Conservation (phyloP, 1,284 basidiomycete species). For the Paramarasmius palmivorus region DNA sequence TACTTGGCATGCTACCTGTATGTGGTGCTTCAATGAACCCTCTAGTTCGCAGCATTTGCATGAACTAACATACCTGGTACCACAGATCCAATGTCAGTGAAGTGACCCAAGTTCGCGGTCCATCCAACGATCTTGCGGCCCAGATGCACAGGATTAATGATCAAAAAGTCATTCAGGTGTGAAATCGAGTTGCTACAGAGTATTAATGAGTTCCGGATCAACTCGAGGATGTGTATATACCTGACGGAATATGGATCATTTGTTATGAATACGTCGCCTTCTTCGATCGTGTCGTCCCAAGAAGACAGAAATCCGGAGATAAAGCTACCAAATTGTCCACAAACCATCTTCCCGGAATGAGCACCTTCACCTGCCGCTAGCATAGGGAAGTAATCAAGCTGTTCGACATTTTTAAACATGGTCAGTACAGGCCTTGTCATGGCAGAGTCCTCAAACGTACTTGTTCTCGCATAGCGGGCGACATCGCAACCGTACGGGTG, state of each 20-base stretch:
- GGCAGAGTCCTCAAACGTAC: constrained; percentile 12
- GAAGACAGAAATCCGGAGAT: constrained; percentile 25
- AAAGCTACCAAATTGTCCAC: constrained; percentile 28
- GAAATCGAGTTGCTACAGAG: constrained; percentile 23
- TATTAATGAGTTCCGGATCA: not conserved
- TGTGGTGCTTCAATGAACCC: too few relatives aligned
- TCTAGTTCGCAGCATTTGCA: not conserved
- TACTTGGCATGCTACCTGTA: constrained; percentile 26
- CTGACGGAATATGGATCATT: constrained; percentile 22
- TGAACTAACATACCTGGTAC: not conserved
- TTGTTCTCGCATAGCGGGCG: constrained; percentile 33
- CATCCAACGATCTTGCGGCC: constrained; percentile 24
- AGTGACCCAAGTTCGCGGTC: constrained; percentile 25
- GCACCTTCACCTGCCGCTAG: constrained; percentile 29
- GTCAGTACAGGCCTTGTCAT: too few relatives aligned
- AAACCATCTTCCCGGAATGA: constrained; percentile 30
- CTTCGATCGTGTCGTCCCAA: constrained; percentile 29
- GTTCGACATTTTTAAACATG: not conserved
- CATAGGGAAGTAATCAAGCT: constrained; percentile 30
- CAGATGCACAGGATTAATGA: constrained; percentile 25
- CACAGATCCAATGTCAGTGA: constrained; percentile 22
- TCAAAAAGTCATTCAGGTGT: constrained; percentile 28
- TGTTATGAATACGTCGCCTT: constrained; percentile 28
- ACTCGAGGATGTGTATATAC: constrained; percentile 17
- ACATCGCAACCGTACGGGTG: constrained; percentile 21